phyloP scores from a whole-genome alignment of 1,139 yeast species.

The Pichia sp. region DNA sequence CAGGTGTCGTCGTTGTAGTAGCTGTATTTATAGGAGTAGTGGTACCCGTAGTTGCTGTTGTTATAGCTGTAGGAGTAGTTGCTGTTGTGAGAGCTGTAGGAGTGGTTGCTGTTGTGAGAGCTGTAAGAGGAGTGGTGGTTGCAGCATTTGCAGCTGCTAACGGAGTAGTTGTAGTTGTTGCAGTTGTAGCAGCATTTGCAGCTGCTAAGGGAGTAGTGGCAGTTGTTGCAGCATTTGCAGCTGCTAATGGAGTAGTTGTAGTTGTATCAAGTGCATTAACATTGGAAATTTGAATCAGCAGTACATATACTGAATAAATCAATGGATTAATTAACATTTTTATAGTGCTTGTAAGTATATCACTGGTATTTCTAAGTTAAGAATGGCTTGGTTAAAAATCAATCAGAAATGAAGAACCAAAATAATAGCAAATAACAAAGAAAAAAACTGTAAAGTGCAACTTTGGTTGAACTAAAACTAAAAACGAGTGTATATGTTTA shows the following conservation, averaged over 20 bases:
- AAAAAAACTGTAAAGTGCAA: no score
- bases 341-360: background rate
- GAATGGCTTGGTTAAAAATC: no score
- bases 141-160: conserved; percentile 1
- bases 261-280: conserved; percentile 1
- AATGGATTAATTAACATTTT: conserved; percentile 4
- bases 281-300: conserved; percentile 1
- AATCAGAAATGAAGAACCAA: no score
- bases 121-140: background rate
- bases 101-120: background rate
- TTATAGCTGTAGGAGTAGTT: background rate
- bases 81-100: background rate
- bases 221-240: background rate
- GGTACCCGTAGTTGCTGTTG: conserved; percentile 2
- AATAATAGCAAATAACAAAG: no score
- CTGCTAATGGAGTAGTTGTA: background rate
- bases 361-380: no score
- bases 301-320: background rate
- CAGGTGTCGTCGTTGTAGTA: conserved; percentile 6
- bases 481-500: no score
- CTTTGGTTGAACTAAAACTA: no score
- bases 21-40: conserved; percentile 1
- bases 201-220: background rate
- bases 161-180: conserved; percentile 1
- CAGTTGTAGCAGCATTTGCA: conserved; percentile 2